Evolutionary conservation across 306 rosid genomes (phyloP).

Genomic region (Clitoria ternatea): DNA sequence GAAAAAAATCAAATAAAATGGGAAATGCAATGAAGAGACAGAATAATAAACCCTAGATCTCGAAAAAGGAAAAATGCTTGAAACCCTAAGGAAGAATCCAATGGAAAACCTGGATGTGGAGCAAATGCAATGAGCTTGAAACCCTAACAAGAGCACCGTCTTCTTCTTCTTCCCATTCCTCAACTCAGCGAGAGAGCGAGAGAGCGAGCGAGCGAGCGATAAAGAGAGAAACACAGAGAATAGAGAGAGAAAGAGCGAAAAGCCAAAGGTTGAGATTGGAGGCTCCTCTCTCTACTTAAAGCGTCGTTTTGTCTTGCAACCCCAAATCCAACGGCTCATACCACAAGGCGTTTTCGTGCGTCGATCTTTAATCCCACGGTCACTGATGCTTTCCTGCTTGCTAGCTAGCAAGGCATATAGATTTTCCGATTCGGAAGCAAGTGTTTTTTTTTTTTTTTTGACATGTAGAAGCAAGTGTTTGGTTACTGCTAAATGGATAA

Average conservation of each 20-base stretch:
- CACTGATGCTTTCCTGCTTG: not conserved
- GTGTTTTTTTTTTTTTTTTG: too few relatives aligned
- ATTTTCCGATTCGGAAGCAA: too few relatives aligned
- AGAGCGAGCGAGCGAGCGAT: not conserved
- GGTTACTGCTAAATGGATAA: too few relatives aligned
- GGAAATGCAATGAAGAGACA: not conserved
- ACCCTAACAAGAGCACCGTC: constrained; percentile 46
- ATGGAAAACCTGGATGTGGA: constrained; percentile 63
- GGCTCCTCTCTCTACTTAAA: constrained; percentile 35
- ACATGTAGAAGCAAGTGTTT: too few relatives aligned
- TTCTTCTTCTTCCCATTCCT: constrained; percentile 6
- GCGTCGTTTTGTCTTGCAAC: not conserved
- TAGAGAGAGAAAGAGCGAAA: not conserved
- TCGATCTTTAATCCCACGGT: constrained; percentile 35
- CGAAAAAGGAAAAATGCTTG: constrained; percentile 24
- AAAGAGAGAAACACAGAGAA: not conserved
- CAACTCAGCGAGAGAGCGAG: constrained; percentile 10
- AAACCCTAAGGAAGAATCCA: constrained; percentile 46
- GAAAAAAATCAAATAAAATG: not conserved
- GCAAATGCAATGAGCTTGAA: constrained; percentile 43
- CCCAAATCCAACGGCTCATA: constrained; percentile 29
- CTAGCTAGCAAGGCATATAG: too few relatives aligned
- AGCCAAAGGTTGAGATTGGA: not conserved
- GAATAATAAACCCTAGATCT: constrained; percentile 61
- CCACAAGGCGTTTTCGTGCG: not conserved